Evolutionary conservation across 768 basidiomycete genomes (phyloP), one percentile per base, ranked within the genome.

Genomic region (Panus rudis): DNA sequence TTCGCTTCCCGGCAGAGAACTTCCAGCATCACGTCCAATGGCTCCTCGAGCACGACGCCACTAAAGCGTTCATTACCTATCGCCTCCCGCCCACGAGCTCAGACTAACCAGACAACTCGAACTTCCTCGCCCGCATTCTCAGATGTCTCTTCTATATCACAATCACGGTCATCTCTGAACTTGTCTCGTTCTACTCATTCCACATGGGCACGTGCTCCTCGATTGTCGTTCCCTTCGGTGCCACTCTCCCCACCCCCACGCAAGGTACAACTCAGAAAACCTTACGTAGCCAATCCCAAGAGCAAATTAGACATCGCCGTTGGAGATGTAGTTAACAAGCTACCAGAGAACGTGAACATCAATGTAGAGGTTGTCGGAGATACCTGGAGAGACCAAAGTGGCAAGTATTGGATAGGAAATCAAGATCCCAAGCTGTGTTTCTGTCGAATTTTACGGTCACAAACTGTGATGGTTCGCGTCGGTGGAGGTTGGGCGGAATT

Each of bases 391-490:
- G 92, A 93, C 58, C 81, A 88, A 63, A 92, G 90, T 48, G 92
- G 92, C 16, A 92, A 92, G 57, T 92, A 93, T 57, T 94, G 90
- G 92, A 96, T 94, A 52, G 93, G 93, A 12, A 83, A 90, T 51
- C 79, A 89, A 52, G 89, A 93, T 40, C 79, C 90, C 5, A 91
- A 81, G 61, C 68, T 94, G 24, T 93, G 90, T 61, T 94, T 92
- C 61, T 92, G 91, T 61, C 77, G 92, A 21, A 94, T 94, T 35
- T 65, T 94, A 21, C 80, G 91, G 10, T 91, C 86, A 1, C 86
- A 91, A 54, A 92, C 87, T 0, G 92, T 94, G 49, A 96, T 96
- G 92, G 92, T 97, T 33, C 78, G 92, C 46, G 90, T 96, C 12
- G 92, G 92, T 21, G 93, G 93, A 26, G 93, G 93, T 14, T 97